Evolutionary conservation across 1,284 basidiomycete species (phyloP).

Genomic region (Ceraceosorus guamensis): DNA sequence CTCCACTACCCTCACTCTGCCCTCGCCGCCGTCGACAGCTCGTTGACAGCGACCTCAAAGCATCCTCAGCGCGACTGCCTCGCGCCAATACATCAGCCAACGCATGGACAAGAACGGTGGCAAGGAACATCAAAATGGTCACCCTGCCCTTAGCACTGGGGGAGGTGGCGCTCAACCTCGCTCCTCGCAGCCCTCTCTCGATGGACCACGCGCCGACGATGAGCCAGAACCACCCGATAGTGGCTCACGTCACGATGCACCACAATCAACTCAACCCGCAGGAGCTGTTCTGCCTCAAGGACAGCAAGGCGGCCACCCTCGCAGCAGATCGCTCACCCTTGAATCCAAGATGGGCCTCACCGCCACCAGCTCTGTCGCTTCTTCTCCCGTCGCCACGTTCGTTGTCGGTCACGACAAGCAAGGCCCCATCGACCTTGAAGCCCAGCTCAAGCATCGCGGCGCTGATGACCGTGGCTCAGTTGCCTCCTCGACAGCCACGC

Average conservation of each 20-base stretch:
- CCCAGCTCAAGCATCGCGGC: conserved; percentile 11
- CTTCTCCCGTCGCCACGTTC: conserved; percentile 2
- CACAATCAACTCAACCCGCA: background rate
- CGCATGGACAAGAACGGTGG: too few species aligned
- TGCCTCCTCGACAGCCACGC: conserved; percentile 25
- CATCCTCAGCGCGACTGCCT: too few species aligned
- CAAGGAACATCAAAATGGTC: too few species aligned
- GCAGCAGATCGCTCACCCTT: background rate
- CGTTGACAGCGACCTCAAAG: too few species aligned
- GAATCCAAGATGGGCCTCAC: background rate
- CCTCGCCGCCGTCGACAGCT: too few species aligned
- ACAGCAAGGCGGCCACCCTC: background rate
- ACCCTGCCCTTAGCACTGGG: too few species aligned
- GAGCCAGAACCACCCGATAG: conserved; percentile 8
- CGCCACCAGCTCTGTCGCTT: background rate
- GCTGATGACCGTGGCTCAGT: conserved; percentile 7
- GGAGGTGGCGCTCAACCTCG: too few species aligned
- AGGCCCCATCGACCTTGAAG: conserved; percentile 12
- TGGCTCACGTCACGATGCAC: background rate
- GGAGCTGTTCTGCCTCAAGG: background rate
- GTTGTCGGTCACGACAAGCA: conserved; percentile 9
- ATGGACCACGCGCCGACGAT: background rate
- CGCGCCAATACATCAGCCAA: too few species aligned
- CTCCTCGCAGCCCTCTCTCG: too few species aligned
- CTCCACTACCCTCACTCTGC: too few species aligned